A percentile compares a stretch with the other conserved stretches of the same genome.
phyloP scores from a whole-genome alignment of 1,284 basidiomycete species.

The Marasmius fiardii region DNA sequence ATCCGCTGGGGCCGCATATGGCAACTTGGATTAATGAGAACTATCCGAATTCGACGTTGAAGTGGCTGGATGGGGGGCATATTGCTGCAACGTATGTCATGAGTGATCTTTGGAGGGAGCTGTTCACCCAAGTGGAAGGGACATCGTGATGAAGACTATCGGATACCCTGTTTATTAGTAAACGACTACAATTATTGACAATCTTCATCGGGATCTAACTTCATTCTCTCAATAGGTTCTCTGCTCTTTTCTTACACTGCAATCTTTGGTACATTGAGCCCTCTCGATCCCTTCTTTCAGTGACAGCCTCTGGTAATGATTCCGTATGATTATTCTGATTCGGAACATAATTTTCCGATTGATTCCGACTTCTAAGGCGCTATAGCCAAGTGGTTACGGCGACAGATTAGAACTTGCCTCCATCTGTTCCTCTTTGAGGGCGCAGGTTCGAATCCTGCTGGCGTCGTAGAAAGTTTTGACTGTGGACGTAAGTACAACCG shows the following conservation, averaged over 20 bases:
- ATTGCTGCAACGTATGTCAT: conserved; percentile 29
- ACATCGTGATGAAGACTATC: no score
- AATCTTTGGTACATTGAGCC: no score
- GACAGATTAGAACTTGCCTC: conserved; percentile 46
- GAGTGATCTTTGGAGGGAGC: conserved; percentile 31
- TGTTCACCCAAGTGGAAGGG: background rate
- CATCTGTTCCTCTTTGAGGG: conserved; percentile 62
- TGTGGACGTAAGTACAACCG: background rate
- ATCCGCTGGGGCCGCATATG: conserved; percentile 34
- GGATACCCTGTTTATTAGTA: no score
- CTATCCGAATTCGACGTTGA: conserved; percentile 34
- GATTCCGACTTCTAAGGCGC: conserved; percentile 24
- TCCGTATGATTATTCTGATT: no score
- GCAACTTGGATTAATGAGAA: conserved; percentile 33
- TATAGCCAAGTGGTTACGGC: conserved; percentile 53
- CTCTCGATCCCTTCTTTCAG: no score
- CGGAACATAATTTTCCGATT: no score
- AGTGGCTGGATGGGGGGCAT: conserved; percentile 37
- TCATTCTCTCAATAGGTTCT: no score
- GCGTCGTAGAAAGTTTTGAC: background rate
- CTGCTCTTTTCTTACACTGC: no score
- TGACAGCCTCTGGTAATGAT: no score
- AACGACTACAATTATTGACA: no score
- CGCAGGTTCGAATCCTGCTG: conserved; percentile 53
- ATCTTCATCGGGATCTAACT: no score